Base-by-base conservation (phyloP, 2,329 filamentous ascomycete species). In the Mollisia scopiformis region DNA sequence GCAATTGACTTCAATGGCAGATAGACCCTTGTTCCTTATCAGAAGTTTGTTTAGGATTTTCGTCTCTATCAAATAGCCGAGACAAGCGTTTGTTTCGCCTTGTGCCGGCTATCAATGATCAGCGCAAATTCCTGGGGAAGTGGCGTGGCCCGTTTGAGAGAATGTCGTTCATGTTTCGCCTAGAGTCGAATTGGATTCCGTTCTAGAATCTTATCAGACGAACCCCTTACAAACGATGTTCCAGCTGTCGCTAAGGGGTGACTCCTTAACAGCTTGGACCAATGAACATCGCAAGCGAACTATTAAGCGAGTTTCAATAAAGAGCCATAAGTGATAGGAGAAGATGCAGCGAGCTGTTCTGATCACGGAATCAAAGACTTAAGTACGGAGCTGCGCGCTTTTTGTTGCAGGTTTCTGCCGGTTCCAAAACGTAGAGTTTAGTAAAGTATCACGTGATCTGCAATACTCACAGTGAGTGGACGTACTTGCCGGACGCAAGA, bases 181-280 rank as follows among this genome's bases (percentile, higher is more conserved):
- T 28, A 35, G 25, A 52, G 46, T 19, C 23, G 35, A n/a, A 47
- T 35, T 28, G 21, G 33, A 33, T 30, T 43, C n/a, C 23, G 6
- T 47, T 46, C n/a, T n/a, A 11, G 14, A 10, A 3, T 54, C 39
- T 23, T 39, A 37, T 37, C 37, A 58, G 54, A 53, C 55, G 13
- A 47, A n/a, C 27, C 59, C 53, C 55, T 46, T 41, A 57, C 59
- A 61, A 5, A 25, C n/a, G 49, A 13, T 19, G 59, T 61, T 61
- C 41, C 54, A 61, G 49, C 31, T 61, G 39, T 61, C 54, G 59
- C 54, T 57, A 25, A 51, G 49, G 49, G 49, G 10, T 19, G 14
- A 81, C 37, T 39, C 57, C 47, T 25, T 41, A 10, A 33, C 25
- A 6, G 33, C 19, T 8, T 33, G 7, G 19, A 19, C 50, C 51